phyloP scores from a whole-genome alignment of 257 asterid species.

The Vinca minor region DNA sequence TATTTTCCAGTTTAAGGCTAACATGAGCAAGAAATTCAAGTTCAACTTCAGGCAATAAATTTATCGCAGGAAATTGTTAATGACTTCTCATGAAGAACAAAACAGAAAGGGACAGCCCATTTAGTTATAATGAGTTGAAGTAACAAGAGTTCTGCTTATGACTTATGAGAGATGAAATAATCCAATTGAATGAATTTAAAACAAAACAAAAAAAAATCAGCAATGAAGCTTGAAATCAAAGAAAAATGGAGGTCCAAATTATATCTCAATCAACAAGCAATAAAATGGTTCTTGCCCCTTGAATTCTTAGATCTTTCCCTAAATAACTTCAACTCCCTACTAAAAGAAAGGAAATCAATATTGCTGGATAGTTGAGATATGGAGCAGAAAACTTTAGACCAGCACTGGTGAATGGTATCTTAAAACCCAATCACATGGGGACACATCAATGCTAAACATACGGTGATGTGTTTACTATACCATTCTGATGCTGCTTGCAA shows the following conservation, averaged over 20 bases:
- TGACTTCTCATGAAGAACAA: background rate
- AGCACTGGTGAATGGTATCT: slow-evolving; percentile 6
- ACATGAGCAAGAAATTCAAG: background rate
- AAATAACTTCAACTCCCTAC: background rate
- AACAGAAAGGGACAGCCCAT: background rate
- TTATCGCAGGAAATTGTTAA: background rate
- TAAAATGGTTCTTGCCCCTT: background rate
- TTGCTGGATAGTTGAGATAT: background rate
- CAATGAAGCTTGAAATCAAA: background rate
- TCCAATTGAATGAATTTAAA: background rate
- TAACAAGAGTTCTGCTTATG: background rate
- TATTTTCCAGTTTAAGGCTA: background rate
- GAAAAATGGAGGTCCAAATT: background rate
- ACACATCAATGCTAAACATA: background rate
- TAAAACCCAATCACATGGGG: background rate
- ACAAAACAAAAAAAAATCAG: background rate
- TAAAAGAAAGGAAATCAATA: background rate
- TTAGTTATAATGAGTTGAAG: background rate
- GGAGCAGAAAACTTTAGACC: background rate
- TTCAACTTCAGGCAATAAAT: background rate
- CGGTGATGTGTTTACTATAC: slow-evolving; percentile 31
- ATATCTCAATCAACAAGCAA: background rate
- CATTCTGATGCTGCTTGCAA: slow-evolving; percentile 91
- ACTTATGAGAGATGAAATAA: background rate
- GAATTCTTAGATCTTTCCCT: background rate